phyloP scores from a whole-genome alignment of 371 early-diverging fungal genomes.

The Circinella minor region DNA sequence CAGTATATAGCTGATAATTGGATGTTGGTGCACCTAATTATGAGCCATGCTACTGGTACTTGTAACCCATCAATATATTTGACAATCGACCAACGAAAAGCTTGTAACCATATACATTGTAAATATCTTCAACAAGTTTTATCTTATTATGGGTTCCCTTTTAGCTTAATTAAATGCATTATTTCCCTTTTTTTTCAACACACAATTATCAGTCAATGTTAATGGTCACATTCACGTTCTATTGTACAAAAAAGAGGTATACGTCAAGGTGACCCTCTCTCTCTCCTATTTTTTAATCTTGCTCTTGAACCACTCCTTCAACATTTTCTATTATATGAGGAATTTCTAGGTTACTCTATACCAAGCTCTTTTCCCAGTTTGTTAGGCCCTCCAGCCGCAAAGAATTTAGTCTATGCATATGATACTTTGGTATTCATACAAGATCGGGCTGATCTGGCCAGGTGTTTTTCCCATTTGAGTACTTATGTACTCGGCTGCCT shows the following conservation, averaged over 20 bases:
- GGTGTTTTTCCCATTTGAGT: neutral
- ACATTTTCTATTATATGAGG: neutral
- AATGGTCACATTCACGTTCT: conserved; percentile 20
- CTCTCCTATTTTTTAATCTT: conserved; percentile 22
- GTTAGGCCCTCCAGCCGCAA: neutral
- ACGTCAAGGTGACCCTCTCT: conserved; percentile 25
- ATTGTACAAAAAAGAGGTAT: conserved; percentile 16
- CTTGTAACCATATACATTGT: conserved; percentile 10
- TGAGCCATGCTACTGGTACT: conserved; percentile 9
- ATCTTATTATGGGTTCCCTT: conserved; percentile 1
- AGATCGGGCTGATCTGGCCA: neutral
- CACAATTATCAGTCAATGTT: conserved; percentile 20
- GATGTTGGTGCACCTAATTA: neutral
- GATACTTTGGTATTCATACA: conserved; percentile 10
- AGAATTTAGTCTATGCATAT: conserved; percentile 19
- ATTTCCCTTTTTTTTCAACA: conserved; percentile 9
- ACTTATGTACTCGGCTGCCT: neutral
- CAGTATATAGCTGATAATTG: conserved; percentile 21
- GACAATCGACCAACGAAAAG: conserved; percentile 21
- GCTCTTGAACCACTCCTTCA: conserved; percentile 25
- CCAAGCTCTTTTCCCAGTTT: neutral
- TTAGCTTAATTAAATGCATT: neutral
- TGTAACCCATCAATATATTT: neutral
- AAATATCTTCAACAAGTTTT: neutral
- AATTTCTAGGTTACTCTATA: neutral